Percentiles rank a stretch among this genome's conserved stretches.
These are phyloP conservation scores for Melampsora medusae DNA, from an alignment of 1,284 basidiomycete genomes.

Conservation along the genomic window DNA sequence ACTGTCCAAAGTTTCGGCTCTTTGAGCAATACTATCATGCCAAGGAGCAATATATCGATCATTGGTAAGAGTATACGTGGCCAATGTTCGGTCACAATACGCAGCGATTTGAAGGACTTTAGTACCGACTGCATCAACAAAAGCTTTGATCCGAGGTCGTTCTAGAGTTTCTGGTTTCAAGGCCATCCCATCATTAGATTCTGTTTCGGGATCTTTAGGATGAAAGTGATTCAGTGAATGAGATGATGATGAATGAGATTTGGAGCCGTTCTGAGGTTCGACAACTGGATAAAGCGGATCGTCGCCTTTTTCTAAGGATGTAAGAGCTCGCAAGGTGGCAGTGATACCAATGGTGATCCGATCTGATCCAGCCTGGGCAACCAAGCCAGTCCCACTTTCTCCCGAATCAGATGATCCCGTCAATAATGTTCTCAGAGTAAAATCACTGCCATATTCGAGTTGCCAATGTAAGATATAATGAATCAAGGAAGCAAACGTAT, in stretches of 20 bases:
- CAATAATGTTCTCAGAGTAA: constrained; percentile 61
- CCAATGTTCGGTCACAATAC: constrained; percentile 43
- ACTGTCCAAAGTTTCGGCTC: constrained; percentile 22
- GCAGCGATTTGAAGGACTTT: constrained; percentile 44
- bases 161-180: constrained; percentile 35
- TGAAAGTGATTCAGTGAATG: constrained; percentile 10
- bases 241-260: constrained; percentile 5
- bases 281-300: constrained; percentile 33
- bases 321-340: constrained; percentile 38
- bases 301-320: constrained; percentile 39
- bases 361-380: constrained; percentile 42
- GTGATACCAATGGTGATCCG: constrained; percentile 42
- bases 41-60: constrained; percentile 35
- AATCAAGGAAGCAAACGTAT: constrained; percentile 73
- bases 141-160: constrained; percentile 40
- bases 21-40: constrained; percentile 28
- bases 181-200: constrained; percentile 28
- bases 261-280: constrained; percentile 12
- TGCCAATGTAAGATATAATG: constrained; percentile 82
- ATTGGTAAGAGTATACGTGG: constrained; percentile 33
- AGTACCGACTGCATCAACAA: constrained; percentile 43
- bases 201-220: not conserved
- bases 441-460: constrained; percentile 78
- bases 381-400: constrained; percentile 23
- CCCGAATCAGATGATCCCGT: constrained; percentile 24